Percentiles rank a stretch among this genome's conserved stretches.
Evolutionary conservation across 2,329 filamentous ascomycete species (phyloP).

Genomic region (Cladosporium sp.): DNA sequence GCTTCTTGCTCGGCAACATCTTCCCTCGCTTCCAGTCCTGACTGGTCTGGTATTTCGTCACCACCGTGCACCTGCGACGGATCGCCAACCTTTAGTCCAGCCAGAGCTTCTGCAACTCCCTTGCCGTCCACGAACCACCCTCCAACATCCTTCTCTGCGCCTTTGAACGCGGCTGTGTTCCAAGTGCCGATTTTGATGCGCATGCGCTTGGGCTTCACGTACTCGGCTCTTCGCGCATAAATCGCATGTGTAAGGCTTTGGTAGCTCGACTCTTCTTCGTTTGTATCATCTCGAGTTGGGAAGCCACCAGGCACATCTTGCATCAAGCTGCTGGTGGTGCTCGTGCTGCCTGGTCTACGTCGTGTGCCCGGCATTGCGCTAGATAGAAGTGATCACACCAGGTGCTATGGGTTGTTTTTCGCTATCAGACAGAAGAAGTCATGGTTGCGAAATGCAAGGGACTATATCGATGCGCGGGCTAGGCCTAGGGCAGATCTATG

Average conservation of each 20-base stretch:
- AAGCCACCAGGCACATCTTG: constrained; percentile 54
- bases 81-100: constrained; percentile 50
- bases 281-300: constrained; percentile 34
- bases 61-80: constrained; percentile 24
- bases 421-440: not conserved
- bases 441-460: constrained; percentile 3
- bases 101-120: constrained; percentile 66
- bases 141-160: constrained; percentile 83
- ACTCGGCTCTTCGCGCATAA: constrained; percentile 75
- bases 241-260: constrained; percentile 58
- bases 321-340: constrained; percentile 41
- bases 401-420: not conserved
- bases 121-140: constrained; percentile 84
- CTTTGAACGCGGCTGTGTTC: constrained; percentile 87
- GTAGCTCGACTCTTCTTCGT: constrained; percentile 28
- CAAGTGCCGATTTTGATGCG: constrained; percentile 90
- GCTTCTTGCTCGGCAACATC: constrained; percentile 52
- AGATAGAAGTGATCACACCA: constrained; percentile 1
- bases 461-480: not conserved
- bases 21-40: constrained; percentile 42
- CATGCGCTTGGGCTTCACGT: constrained; percentile 71
- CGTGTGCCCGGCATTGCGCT: constrained; percentile 17
- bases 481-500: constrained; percentile 9
- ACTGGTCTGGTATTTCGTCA: constrained; percentile 25
- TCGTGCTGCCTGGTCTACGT: constrained; percentile 26